Evolutionary conservation across 2,329 filamentous ascomycete species (phyloP).

Genomic region (Xylariomycetidae sp.): DNA sequence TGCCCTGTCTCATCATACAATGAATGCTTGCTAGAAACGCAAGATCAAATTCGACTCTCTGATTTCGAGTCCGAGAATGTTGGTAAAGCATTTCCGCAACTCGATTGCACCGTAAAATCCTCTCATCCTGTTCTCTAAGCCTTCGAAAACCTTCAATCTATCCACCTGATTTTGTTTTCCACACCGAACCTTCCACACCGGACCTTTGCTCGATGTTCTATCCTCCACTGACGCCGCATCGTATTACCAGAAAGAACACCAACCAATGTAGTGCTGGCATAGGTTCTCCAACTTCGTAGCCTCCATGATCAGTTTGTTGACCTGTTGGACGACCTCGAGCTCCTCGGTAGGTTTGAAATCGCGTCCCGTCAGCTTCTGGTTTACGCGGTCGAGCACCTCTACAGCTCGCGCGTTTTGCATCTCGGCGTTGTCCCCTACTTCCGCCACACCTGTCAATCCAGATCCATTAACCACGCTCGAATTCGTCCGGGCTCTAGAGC

Average conservation of each 20-base stretch:
- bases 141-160: no score
- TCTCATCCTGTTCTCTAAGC: no score
- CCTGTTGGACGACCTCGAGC: slow-evolving; percentile 79
- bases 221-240: neutral
- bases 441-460: slow-evolving; percentile 36
- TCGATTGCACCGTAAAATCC: no score
- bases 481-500: slow-evolving; percentile 56
- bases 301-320: slow-evolving; percentile 90
- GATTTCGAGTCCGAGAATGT: no score
- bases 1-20: no score
- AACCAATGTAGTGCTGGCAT: slow-evolving; percentile 98
- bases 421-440: slow-evolving; percentile 49
- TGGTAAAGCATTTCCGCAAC: no score
- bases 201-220: slow-evolving; percentile 2
- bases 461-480: slow-evolving; percentile 38
- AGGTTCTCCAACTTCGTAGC: slow-evolving; percentile 96
- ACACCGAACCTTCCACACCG: neutral
- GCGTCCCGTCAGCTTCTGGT: slow-evolving; percentile 89
- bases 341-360: slow-evolving; percentile 89
- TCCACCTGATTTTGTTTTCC: no score
- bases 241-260: slow-evolving; percentile 92
- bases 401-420: slow-evolving; percentile 90
- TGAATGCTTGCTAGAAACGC: no score
- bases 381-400: slow-evolving; percentile 85
- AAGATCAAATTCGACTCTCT: no score